Percentiles rank a stretch among this genome's conserved stretches.
phyloP scores from a whole-genome alignment of 2,329 filamentous ascomycete species.

The Albophoma yamanashiensis region DNA sequence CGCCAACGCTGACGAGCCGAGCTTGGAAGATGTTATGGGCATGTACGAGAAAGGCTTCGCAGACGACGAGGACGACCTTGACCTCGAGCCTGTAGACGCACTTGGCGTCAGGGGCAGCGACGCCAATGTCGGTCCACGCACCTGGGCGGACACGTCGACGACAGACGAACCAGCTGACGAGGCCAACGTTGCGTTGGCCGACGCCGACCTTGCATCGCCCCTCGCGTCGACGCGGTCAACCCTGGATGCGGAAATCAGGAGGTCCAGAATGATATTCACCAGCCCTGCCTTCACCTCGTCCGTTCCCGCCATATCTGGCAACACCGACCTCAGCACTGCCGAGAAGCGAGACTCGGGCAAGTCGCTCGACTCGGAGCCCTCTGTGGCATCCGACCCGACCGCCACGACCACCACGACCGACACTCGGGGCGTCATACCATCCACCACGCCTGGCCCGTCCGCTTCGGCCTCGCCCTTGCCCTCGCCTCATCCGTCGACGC shows the following conservation, averaged over 20 bases:
- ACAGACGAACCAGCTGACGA: not conserved
- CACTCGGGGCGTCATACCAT: not conserved
- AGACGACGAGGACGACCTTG: slow-evolving; percentile 19
- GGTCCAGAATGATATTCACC: slow-evolving; percentile 29
- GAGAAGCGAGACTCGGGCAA: slow-evolving; percentile 43
- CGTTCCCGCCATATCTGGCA: slow-evolving; percentile 25
- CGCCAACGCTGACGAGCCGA: slow-evolving; percentile 43
- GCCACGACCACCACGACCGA: slow-evolving; percentile 1
- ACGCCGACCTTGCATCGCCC: slow-evolving; percentile 8
- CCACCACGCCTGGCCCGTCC: not conserved
- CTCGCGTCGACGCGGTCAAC: slow-evolving; percentile 14
- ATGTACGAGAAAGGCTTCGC: slow-evolving; percentile 56
- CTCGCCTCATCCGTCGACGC: slow-evolving; percentile 6
- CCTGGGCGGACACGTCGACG: slow-evolving; percentile 3
- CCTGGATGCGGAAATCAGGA: slow-evolving; percentile 26
- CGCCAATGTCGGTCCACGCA: not conserved
- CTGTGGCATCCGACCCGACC: slow-evolving; percentile 12
- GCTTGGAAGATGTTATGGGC: slow-evolving; percentile 58
- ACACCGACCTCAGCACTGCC: slow-evolving; percentile 14
- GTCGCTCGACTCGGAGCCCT: slow-evolving; percentile 28
- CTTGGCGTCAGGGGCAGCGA: not conserved
- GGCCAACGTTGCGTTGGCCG: slow-evolving; percentile 5
- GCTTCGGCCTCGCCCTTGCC: slow-evolving; percentile 4
- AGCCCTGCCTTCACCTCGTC: slow-evolving; percentile 26
- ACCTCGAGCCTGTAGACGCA: not conserved